Evolutionary conservation across 805 yeast genomes (phyloP), one percentile per base, ranked within the genome.

Genomic region (Candida saitoana): DNA sequence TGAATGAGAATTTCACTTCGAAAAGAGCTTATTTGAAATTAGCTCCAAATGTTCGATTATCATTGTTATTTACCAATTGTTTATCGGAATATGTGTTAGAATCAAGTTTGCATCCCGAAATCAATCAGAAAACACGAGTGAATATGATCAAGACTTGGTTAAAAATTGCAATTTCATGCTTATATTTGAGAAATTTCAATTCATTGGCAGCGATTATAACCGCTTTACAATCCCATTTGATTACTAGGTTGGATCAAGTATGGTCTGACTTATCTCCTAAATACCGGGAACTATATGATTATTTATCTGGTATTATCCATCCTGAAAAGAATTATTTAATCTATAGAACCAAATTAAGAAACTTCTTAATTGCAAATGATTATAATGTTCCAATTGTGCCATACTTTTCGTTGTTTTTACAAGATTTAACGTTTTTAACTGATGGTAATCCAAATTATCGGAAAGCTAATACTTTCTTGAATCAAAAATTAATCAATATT

Each of bases 121-220:
- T 77, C 18, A 55, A 64, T 18, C 57, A 63, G 39, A 79, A 73
- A 49, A 72, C 72, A 46, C 69, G 91, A 45, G 65, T 73, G 7
- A 70, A 70, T 41, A 73, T 80, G 41, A 57, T 84, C 27, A 80
- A 80, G 50, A 73, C 78, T 11, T 86, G 95, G 95, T 62, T 86
- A 44, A 83, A 83, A 53, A 72, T 85, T 25, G 86, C 88, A 0
- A 69, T 83, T 40, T 82, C 89, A 1, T 81, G 89, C 49, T 69
- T 82, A 33, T 83, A 84, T 52, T 69, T 85, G 57, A 69, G 89
- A 45, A 86, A 86, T 56, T 85, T 80, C 65, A 86, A 86, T 55
- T 81, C 93, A 0, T 65, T 86, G 47, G 90, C 91, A 2, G 83
- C 91, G 1, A 82, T 86, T 36, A 78, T 86, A 66, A 84, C 89